phyloP scores from a whole-genome alignment of 2,329 filamentous ascomycete species.

The Penicillium hesseltinei region DNA sequence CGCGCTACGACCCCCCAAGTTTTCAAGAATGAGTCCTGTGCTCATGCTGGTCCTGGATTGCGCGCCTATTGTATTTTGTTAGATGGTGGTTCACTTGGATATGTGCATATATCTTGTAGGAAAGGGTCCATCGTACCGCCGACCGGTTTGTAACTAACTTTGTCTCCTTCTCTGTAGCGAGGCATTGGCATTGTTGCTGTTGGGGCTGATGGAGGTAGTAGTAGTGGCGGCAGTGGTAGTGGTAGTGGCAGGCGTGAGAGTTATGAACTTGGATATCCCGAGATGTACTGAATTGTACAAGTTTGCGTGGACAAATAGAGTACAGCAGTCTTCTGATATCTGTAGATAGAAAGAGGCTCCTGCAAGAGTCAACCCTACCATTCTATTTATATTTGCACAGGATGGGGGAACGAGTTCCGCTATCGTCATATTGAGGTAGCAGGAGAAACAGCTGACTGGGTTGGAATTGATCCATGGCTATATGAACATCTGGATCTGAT shows the following conservation, averaged over 20 bases:
- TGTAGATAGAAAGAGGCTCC: neutral
- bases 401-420: neutral
- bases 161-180: conserved; percentile 34
- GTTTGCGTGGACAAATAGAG: neutral
- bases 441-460: neutral
- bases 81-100: neutral
- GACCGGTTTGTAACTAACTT: conserved; percentile 44
- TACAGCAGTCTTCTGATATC: neutral
- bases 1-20: conserved; percentile 35
- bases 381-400: neutral
- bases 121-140: conserved; percentile 32
- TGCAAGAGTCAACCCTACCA: neutral
- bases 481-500: neutral
- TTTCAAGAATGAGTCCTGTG: conserved; percentile 37
- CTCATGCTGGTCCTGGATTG: conserved; percentile 40
- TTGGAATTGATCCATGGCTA: conserved; percentile 6
- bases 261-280: neutral
- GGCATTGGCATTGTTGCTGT: conserved; percentile 27
- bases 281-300: neutral
- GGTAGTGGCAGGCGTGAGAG: neutral
- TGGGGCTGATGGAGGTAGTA: neutral
- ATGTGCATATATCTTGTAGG: neutral
- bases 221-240: neutral
- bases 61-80: conserved; percentile 29
- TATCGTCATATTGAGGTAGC: conserved; percentile 18